Percentiles rank a stretch among this genome's conserved stretches.
Conservation (phyloP, 495 filamentous ascomycete genomes). For the Pyronema domesticum region DNA sequence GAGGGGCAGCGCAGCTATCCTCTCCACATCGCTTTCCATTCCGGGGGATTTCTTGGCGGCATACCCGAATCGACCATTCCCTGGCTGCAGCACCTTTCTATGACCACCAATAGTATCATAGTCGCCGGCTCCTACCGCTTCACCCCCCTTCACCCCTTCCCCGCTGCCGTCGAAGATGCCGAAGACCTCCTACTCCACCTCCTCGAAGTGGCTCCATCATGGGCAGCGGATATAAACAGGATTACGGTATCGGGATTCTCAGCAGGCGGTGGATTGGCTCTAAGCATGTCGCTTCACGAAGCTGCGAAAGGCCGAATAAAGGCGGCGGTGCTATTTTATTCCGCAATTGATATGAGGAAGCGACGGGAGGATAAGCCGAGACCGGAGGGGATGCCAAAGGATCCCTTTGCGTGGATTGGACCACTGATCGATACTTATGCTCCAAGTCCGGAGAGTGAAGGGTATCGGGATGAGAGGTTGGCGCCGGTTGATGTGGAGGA, state of each 20-base stretch:
- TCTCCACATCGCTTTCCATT: not conserved
- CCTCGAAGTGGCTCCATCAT: not conserved
- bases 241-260: not conserved
- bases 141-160: not conserved
- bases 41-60: not conserved
- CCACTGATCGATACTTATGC: not conserved
- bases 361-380: not conserved
- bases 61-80: not conserved
- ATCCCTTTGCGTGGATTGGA: not conserved
- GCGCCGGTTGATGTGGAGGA: not conserved
- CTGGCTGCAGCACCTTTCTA: not conserved
- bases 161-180: not conserved
- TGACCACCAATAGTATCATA: not conserved
- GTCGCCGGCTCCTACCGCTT: not conserved
- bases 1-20: not conserved
- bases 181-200: not conserved
- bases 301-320: not conserved
- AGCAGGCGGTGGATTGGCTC: not conserved
- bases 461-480: not conserved
- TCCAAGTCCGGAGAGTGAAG: not conserved
- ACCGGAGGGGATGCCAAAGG: not conserved
- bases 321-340: not conserved
- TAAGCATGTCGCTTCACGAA: not conserved
- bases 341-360: not conserved
- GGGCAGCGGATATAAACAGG: not conserved